Evolutionary conservation across 179 eudicot genomes (phyloP).

Genomic region (Heliamphora pulchella): DNA sequence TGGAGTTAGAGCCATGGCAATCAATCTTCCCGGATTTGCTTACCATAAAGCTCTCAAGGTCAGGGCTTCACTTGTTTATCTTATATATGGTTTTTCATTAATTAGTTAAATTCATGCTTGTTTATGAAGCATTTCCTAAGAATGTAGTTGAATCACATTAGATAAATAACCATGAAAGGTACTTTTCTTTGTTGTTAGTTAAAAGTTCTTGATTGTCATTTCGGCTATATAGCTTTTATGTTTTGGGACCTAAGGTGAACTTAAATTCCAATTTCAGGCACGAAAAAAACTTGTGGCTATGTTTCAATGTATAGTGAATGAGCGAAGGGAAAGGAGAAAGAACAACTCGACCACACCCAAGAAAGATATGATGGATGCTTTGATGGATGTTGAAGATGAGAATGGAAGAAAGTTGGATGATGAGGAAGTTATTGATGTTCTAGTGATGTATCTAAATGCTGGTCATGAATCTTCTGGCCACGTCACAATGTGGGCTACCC

Average conservation of each 20-base stretch:
- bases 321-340: slow-evolving; percentile 35
- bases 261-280: slow-evolving; percentile 32
- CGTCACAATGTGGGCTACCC: slow-evolving; percentile 66
- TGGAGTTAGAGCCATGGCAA: slow-evolving; percentile 79
- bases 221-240: background rate
- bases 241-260: background rate
- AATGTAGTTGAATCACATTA: too few species aligned
- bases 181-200: background rate
- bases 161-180: background rate
- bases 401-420: slow-evolving; percentile 55
- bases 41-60: slow-evolving; percentile 67
- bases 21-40: slow-evolving; percentile 79
- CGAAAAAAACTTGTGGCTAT: slow-evolving; percentile 56
- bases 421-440: slow-evolving; percentile 70
- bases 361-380: slow-evolving; percentile 77
- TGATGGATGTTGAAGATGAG: slow-evolving; percentile 61
- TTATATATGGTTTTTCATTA: background rate
- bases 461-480: slow-evolving; percentile 97
- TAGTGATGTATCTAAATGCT: slow-evolving; percentile 80
- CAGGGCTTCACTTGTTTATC: background rate
- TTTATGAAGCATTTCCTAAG: background rate
- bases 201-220: background rate
- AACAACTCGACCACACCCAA: slow-evolving; percentile 20
- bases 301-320: slow-evolving; percentile 49
- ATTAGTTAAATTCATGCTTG: background rate